Percentiles rank a stretch among this genome's conserved stretches.
phyloP scores from a whole-genome alignment of 768 basidiomycete species.

The Gymnopilus junonius region DNA sequence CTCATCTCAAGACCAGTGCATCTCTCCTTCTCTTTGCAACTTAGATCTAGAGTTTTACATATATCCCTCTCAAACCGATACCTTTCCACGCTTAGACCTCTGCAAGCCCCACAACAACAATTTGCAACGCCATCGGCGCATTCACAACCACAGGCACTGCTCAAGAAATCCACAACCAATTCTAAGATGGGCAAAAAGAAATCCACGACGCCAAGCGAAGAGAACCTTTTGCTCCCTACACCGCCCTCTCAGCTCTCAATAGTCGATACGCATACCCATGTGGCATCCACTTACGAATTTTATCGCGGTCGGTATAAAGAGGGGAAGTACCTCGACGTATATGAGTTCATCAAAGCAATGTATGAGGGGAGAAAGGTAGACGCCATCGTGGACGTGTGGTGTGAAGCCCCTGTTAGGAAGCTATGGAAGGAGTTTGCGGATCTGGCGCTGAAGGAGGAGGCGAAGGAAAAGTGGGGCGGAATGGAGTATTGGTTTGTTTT shows the following conservation, averaged over 20 bases:
- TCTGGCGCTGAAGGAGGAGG: slow-evolving; percentile 59
- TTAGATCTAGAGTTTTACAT: neutral
- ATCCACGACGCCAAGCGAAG: slow-evolving; percentile 39
- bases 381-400: slow-evolving; percentile 87
- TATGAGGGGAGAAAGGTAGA: slow-evolving; percentile 62
- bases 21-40: neutral
- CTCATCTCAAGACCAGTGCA: neutral
- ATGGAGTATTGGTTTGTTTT: slow-evolving; percentile 85
- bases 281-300: slow-evolving; percentile 70
- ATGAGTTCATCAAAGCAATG: slow-evolving; percentile 68
- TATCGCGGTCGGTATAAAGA: slow-evolving; percentile 68
- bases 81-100: neutral
- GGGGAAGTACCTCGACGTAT: slow-evolving; percentile 57
- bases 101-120: neutral
- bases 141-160: neutral
- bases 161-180: neutral
- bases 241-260: slow-evolving; percentile 45
- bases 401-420: slow-evolving; percentile 72
- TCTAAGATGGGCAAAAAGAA: slow-evolving; percentile 44
- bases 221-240: slow-evolving; percentile 41
- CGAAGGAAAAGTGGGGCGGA: slow-evolving; percentile 66
- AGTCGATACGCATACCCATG: slow-evolving; percentile 86
- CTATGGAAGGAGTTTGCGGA: slow-evolving; percentile 78
- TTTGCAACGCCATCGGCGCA: neutral
- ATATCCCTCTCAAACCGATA: neutral